Percentiles rank a stretch among this genome's conserved stretches.
Evolutionary conservation across 371 early-diverging fungal genomes (phyloP).

Genomic region (Smittium culicis): DNA sequence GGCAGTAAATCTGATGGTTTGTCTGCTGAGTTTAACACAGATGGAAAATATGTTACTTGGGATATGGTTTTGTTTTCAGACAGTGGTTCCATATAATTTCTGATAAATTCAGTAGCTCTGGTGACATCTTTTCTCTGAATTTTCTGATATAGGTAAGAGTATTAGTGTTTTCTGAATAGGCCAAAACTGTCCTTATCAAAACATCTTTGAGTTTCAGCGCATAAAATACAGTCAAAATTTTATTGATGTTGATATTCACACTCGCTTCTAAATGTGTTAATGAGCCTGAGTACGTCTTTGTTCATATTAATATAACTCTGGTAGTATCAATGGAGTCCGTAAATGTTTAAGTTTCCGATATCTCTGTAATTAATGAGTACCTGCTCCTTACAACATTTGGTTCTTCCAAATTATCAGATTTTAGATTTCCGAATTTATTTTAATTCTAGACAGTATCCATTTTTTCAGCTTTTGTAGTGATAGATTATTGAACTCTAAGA

Average conservation of each 20-base stretch:
- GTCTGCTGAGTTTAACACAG: background rate
- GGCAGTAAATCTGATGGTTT: background rate
- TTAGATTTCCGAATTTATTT: background rate
- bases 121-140: background rate
- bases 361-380: background rate
- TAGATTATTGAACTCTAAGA: background rate
- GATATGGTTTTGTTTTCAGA: background rate
- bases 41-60: background rate
- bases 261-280: background rate
- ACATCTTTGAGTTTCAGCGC: background rate
- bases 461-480: background rate
- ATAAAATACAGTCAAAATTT: background rate
- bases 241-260: background rate
- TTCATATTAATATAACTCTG: background rate
- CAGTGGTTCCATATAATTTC: constrained; percentile 1
- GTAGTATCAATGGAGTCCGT: background rate
- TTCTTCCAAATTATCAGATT: background rate
- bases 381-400: background rate
- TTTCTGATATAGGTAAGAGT: background rate
- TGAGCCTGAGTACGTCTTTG: background rate
- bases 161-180: background rate
- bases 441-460: background rate
- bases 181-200: background rate
- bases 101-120: background rate
- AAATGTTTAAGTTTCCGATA: background rate